phyloP scores from a whole-genome alignment of 1,284 basidiomycete genomes.

The Porphyrellus sp. region DNA sequence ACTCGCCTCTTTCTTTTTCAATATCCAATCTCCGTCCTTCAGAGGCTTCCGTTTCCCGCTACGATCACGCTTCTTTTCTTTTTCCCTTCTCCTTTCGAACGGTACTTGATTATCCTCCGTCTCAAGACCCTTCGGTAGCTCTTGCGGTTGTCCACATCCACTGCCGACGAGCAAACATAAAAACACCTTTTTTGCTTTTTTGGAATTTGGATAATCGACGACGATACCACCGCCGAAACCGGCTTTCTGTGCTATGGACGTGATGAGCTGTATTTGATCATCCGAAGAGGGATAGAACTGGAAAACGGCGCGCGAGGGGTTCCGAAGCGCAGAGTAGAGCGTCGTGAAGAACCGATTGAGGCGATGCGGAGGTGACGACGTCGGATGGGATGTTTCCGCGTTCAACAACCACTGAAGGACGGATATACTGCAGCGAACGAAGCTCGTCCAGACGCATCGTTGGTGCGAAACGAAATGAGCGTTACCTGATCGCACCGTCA shows the following conservation, averaged over 20 bases:
- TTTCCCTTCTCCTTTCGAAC: conserved; percentile 69
- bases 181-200: conserved; percentile 91
- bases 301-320: conserved; percentile 91
- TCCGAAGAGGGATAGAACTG: conserved; percentile 96
- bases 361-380: conserved; percentile 89
- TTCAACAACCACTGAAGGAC: conserved; percentile 99
- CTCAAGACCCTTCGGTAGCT: conserved; percentile 71
- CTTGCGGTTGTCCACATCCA: conserved; percentile 52
- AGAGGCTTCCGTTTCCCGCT: conserved; percentile 61
- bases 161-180: conserved; percentile 84
- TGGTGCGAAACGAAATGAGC: background rate
- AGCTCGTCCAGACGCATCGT: background rate
- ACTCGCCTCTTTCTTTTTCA: conserved; percentile 79
- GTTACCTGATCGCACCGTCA: conserved; percentile 94
- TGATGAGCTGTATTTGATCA: conserved; percentile 95
- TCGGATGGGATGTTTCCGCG: conserved; percentile 89
- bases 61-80: conserved; percentile 53
- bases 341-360: conserved; percentile 95
- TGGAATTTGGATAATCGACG: conserved; percentile 96
- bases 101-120: conserved; percentile 56
- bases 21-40: conserved; percentile 77
- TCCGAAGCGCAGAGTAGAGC: conserved; percentile 86
- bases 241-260: conserved; percentile 87
- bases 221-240: conserved; percentile 97
- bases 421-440: conserved; percentile 70